These are phyloP conservation scores for Ceratocystis harringtonii DNA, from an alignment of 2,329 filamentous ascomycete species.

Conservation along the genomic window DNA sequence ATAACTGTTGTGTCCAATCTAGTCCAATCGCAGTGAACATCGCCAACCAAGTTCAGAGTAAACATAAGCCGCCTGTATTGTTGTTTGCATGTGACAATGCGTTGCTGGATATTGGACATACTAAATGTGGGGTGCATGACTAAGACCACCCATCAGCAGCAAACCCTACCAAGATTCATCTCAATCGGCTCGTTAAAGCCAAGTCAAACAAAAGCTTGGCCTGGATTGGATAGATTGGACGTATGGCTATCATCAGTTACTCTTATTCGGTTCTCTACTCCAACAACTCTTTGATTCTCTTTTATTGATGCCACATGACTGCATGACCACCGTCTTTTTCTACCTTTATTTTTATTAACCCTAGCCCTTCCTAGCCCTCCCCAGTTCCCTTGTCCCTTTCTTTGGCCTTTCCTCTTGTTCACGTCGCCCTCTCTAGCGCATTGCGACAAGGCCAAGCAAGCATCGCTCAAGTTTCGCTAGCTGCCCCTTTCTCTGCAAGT, in stretches of 20 bases:
- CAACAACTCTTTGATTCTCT: not conserved
- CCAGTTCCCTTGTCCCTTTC: not conserved
- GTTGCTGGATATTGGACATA: not conserved
- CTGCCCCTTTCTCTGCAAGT: not conserved
- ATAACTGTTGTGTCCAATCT: too few species aligned
- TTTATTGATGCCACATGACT: not conserved
- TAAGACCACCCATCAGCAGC: not conserved
- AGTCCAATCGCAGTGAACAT: too few species aligned
- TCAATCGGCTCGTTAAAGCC: not conserved
- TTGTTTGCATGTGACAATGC: conserved; percentile 3
- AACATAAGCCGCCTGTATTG: not conserved
- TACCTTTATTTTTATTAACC: not conserved
- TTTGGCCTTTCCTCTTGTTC: not conserved
- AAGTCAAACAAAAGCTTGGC: not conserved
- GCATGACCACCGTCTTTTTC: not conserved
- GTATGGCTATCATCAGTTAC: not conserved
- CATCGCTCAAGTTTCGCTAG: not conserved
- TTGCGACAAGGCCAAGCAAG: not conserved
- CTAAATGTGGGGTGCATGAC: not conserved
- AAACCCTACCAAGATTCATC: not conserved
- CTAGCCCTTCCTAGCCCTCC: not conserved
- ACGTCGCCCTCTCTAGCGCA: not conserved
- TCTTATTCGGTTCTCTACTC: not conserved
- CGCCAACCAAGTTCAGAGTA: not conserved
- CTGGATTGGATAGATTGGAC: not conserved